Percentiles rank a stretch among this genome's conserved stretches.
phyloP scores from a whole-genome alignment of 2,329 filamentous ascomycete genomes.

The Zalaria sp. region DNA sequence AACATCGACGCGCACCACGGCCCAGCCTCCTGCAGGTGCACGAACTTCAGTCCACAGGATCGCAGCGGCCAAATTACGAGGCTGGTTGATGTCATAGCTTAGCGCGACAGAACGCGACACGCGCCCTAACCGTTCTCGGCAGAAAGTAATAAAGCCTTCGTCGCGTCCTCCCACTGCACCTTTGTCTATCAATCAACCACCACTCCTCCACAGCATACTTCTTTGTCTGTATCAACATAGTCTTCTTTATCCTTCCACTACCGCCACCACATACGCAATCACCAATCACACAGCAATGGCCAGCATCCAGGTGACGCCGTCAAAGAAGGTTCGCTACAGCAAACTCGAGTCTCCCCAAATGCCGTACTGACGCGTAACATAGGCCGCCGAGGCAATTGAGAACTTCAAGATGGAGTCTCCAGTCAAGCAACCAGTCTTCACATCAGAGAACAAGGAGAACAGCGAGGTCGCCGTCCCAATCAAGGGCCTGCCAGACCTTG shows the following conservation, averaged over 20 bases:
- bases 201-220: neutral
- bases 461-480: constrained; percentile 43
- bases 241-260: neutral
- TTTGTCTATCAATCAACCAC: constrained; percentile 36
- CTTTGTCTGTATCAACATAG: neutral
- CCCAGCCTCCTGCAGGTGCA: too few species aligned
- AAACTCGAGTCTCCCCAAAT: constrained; percentile 18
- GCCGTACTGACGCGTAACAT: constrained; percentile 23
- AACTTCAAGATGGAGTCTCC: constrained; percentile 87
- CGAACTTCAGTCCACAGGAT: too few species aligned
- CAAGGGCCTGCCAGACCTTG: constrained; percentile 34
- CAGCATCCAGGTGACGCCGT: constrained; percentile 62
- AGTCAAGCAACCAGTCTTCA: constrained; percentile 77
- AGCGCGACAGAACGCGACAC: too few species aligned
- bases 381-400: constrained; percentile 81
- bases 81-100: too few species aligned
- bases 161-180: constrained; percentile 41
- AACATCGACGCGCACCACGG: too few species aligned
- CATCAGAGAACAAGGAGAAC: constrained; percentile 70
- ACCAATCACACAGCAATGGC: constrained; percentile 34
- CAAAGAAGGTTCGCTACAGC: constrained; percentile 48
- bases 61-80: too few species aligned
- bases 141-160: too few species aligned
- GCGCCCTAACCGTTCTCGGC: too few species aligned
- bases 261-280: constrained; percentile 2